These are phyloP conservation scores for Cutaneotrichosporon mucoides DNA, from an alignment of 1,284 basidiomycete genomes.

Conservation along the genomic window DNA sequence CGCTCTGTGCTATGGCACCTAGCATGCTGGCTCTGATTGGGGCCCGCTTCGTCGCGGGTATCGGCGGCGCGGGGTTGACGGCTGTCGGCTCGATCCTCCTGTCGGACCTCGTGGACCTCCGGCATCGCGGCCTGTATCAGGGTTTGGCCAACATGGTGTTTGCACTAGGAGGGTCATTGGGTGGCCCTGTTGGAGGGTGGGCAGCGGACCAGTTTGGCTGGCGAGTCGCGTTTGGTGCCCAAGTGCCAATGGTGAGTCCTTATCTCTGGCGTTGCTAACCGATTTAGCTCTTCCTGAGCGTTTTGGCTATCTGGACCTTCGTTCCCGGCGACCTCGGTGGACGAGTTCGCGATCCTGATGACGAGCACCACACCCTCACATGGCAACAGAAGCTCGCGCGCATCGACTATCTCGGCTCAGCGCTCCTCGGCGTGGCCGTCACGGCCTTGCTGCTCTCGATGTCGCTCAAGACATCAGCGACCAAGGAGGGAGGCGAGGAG, in stretches of 20 bases:
- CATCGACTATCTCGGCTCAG: conserved; percentile 78
- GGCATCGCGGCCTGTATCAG: conserved; percentile 79
- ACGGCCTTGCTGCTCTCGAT: conserved; percentile 70
- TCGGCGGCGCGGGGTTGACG: conserved; percentile 61
- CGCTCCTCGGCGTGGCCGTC: conserved; percentile 68
- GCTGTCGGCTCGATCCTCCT: conserved; percentile 40
- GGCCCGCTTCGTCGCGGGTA: conserved; percentile 74
- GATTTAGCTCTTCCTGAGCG: conserved; percentile 11
- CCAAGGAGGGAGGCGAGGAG: conserved; percentile 23
- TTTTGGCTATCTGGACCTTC: conserved; percentile 13
- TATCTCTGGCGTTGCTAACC: no score
- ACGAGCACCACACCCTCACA: conserved; percentile 45
- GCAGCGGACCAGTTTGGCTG: conserved; percentile 77
- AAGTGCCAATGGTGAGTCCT: conserved; percentile 49
- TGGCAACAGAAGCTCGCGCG: conserved; percentile 63
- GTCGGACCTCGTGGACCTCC: conserved; percentile 61
- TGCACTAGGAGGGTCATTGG: conserved; percentile 58
- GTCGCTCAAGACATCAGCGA: conserved; percentile 63
- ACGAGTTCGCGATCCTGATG: conserved; percentile 55
- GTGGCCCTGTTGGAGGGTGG: conserved; percentile 83
- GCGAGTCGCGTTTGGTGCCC: conserved; percentile 58
- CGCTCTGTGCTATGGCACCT: conserved; percentile 74
- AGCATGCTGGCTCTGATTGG: conserved; percentile 74
- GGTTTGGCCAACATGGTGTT: conserved; percentile 74
- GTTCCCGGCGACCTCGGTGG: conserved; percentile 30